These are phyloP conservation scores for Gautieria morchelliformis DNA, from an alignment of 768 basidiomycete genomes.

Conservation along the genomic window DNA sequence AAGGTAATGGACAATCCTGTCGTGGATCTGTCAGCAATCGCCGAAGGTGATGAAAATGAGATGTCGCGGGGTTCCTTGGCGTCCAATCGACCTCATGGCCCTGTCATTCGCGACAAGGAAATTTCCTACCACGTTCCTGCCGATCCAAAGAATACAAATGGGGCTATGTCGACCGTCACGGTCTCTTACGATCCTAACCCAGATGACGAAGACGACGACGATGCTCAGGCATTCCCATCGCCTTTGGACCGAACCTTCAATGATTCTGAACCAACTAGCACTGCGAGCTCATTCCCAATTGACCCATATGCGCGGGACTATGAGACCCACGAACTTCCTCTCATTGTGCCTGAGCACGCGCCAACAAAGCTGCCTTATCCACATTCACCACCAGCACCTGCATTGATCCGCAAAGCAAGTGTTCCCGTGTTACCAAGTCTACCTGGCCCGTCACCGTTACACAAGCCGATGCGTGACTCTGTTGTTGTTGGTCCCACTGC, in stretches of 20 bases:
- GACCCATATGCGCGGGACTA: constrained; percentile 9
- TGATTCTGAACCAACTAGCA: constrained; percentile 8
- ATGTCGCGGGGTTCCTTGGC: constrained; percentile 1
- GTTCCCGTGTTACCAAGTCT: constrained; percentile 47
- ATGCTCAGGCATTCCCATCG: constrained; percentile 2
- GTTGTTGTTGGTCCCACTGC: not conserved
- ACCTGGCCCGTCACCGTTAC: constrained; percentile 58
- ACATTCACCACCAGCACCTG: constrained; percentile 20
- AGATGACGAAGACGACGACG: constrained; percentile 9
- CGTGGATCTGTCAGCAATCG: constrained; percentile 50
- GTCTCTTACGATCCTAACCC: constrained; percentile 1
- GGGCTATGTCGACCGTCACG: constrained; percentile 16
- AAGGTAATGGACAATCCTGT: constrained; percentile 22
- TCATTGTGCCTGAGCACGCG: constrained; percentile 14
- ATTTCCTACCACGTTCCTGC: constrained; percentile 7
- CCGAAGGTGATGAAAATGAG: constrained; percentile 53
- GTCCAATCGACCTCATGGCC: constrained; percentile 6
- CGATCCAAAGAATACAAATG: constrained; percentile 14
- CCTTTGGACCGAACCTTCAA: constrained; percentile 20
- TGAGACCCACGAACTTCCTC: constrained; percentile 7
- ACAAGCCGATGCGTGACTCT: constrained; percentile 52
- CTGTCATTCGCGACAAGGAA: constrained; percentile 2
- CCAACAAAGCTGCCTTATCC: constrained; percentile 21
- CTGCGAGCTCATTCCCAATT: constrained; percentile 7
- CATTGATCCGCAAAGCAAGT: constrained; percentile 29